Evolutionary conservation across 192 early-diverging fungal genomes (phyloP), one percentile per base, ranked within the genome.

Genomic region (Rhizophagus clarus): DNA sequence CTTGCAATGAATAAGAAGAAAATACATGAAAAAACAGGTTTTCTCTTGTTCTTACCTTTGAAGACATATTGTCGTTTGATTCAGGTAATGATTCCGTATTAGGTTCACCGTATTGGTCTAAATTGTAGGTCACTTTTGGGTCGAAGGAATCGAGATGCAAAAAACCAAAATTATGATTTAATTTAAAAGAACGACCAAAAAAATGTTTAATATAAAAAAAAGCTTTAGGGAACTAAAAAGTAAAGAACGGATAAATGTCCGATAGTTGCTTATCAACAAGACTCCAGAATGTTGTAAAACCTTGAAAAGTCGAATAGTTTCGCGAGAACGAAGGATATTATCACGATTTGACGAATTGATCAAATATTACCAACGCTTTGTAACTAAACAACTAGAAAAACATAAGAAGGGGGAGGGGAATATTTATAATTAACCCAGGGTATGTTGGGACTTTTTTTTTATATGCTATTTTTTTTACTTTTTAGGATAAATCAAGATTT

Each of bases 1-100:
- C 28, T n/a, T 71, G 28, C 64, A 32, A 67, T 26, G 31, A 26
- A 34, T 37, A 34, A 40, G 15, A 71, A 37, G 8, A 29, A 28
- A 11, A 15, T 11, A 12, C 10, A 61, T 12, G 51, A 24, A 42
- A 56, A 28, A 32, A 28, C 47, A 24, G 9, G 7, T 15, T 22
- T 3, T 74, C 29, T 26, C 12, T 28, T 56, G 51, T 56, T 28
- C 14, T 47, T 67, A 77, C 76, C 76, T 77, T 77, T 63, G 76
- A 77, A 66, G 76, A 77, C 76, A 77, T 77, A 34, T 40, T 14
- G 67, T 69, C 67, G 31, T 22, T 69, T 69, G 67, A 22, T 69
- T 34, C 51, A 56, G 51, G 11, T 22, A 69, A 34, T 4, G 32
- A 32, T 32, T 32, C 28, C 67, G 67, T 28, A 69, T 4, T 56